Evolutionary conservation across 495 filamentous ascomycete species (phyloP).

Genomic region (Penicillium samsonianum): DNA sequence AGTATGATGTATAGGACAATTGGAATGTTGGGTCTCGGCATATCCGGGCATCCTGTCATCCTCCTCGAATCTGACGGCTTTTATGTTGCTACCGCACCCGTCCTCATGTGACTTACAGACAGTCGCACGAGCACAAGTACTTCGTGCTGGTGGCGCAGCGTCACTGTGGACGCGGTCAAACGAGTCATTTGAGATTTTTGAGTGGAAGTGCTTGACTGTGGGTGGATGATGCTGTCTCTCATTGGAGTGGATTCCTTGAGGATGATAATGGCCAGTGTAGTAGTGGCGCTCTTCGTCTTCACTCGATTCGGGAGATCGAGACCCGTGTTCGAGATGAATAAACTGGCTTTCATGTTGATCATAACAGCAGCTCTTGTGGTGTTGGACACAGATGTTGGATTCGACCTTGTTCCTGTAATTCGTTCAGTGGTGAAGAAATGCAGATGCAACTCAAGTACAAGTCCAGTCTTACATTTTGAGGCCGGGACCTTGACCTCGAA

Average conservation of each 20-base stretch:
- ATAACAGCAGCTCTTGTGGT: background rate
- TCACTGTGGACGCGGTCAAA: background rate
- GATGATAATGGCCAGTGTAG: background rate
- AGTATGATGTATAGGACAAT: background rate
- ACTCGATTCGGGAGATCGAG: background rate
- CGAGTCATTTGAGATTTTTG: background rate
- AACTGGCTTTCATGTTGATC: background rate
- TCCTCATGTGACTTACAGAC: background rate
- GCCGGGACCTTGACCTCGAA: background rate
- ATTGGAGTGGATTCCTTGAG: background rate
- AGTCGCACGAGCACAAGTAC: background rate
- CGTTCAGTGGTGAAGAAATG: background rate
- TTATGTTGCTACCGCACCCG: background rate
- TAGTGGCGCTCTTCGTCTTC: background rate
- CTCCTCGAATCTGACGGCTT: slow-evolving; percentile 3
- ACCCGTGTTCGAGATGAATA: background rate
- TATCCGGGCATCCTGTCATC: background rate
- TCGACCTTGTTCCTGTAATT: background rate
- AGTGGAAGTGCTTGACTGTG: background rate
- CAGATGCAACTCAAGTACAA: background rate
- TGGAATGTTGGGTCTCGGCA: background rate
- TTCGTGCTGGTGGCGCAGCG: background rate
- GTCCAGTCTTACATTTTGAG: background rate
- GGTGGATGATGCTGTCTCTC: background rate
- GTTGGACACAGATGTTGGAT: background rate